A percentile compares a stretch with the other conserved stretches of the same genome.
phyloP scores from a whole-genome alignment of 345 rosid species.

The Isatis tinctoria region DNA sequence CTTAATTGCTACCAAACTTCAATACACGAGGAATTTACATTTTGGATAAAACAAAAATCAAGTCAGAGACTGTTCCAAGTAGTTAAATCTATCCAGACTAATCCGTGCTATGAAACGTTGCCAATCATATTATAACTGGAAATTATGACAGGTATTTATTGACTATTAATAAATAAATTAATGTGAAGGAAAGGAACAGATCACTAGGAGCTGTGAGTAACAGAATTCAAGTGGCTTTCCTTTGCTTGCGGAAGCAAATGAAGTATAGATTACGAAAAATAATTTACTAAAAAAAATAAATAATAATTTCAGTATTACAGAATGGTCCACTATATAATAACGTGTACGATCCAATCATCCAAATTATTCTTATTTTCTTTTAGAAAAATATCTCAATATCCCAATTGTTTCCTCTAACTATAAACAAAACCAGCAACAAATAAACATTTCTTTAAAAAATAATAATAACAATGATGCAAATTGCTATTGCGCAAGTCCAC shows the following conservation, averaged over 20 bases:
- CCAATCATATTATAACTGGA: neutral
- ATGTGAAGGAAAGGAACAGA: slow-evolving; percentile 19
- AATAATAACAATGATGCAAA: slow-evolving; percentile 18
- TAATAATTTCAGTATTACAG: neutral
- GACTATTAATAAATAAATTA: neutral
- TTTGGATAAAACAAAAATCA: neutral
- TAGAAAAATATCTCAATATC: neutral
- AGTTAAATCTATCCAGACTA: neutral
- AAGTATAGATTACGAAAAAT: slow-evolving; percentile 24
- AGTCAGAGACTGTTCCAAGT: neutral
- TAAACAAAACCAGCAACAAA: slow-evolving; percentile 33
- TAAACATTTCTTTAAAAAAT: slow-evolving; percentile 4
- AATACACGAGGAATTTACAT: neutral
- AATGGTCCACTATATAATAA: slow-evolving; percentile 18
- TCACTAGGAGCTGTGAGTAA: slow-evolving; percentile 27
- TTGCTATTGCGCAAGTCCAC: slow-evolving; percentile 24
- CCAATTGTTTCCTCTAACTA: slow-evolving; percentile 27
- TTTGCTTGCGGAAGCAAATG: slow-evolving; percentile 34
- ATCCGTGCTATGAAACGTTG: neutral
- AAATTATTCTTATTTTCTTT: neutral
- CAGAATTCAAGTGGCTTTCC: slow-evolving; percentile 36
- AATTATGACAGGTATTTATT: slow-evolving; percentile 7
- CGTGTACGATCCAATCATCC: slow-evolving; percentile 33
- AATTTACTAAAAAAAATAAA: neutral
- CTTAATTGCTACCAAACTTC: neutral